These are phyloP conservation scores for Trametes maxima DNA, from an alignment of 768 basidiomycete species.

Conservation along the genomic window DNA sequence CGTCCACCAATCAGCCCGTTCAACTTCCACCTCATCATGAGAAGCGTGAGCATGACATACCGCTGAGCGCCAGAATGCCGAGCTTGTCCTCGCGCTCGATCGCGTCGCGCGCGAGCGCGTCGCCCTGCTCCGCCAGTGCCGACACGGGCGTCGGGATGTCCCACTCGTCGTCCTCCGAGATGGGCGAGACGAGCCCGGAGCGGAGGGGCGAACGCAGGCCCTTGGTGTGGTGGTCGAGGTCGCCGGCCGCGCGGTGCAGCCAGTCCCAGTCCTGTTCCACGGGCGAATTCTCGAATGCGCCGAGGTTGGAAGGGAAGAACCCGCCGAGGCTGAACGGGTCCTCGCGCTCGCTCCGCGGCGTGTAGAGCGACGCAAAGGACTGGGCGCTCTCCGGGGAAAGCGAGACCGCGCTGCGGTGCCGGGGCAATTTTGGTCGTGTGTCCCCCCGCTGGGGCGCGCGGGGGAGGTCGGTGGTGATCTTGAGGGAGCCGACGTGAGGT, in stretches of 20 bases:
- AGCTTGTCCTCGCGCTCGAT: constrained; percentile 51
- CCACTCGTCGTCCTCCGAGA: constrained; percentile 27
- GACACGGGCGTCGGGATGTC: constrained; percentile 29
- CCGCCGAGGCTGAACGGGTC: constrained; percentile 53
- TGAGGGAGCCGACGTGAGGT: constrained; percentile 24
- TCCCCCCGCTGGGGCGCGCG: constrained; percentile 3
- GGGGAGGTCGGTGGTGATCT: constrained; percentile 12
- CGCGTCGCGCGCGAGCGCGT: constrained; percentile 40
- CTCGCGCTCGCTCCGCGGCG: constrained; percentile 34
- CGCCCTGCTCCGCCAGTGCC: constrained; percentile 35
- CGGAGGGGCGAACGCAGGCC: constrained; percentile 12
- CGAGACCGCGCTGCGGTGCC: constrained; percentile 25
- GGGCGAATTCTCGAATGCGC: constrained; percentile 16
- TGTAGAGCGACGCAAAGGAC: constrained; percentile 12
- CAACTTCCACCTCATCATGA: background rate
- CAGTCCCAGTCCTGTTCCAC: constrained; percentile 42
- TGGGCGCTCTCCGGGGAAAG: constrained; percentile 14
- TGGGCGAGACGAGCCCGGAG: constrained; percentile 25
- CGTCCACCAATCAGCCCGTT: background rate
- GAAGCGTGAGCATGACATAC: constrained; percentile 25
- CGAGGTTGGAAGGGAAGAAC: constrained; percentile 47
- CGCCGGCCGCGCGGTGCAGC: constrained; percentile 37
- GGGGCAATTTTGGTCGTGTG: constrained; percentile 24
- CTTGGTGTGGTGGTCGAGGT: constrained; percentile 24
- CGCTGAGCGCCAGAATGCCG: constrained; percentile 50